Percentiles rank a stretch among this genome's conserved stretches.
These are phyloP conservation scores for Colletotrichum navitas DNA, from an alignment of 2,329 filamentous ascomycete species.

Conservation along the genomic window DNA sequence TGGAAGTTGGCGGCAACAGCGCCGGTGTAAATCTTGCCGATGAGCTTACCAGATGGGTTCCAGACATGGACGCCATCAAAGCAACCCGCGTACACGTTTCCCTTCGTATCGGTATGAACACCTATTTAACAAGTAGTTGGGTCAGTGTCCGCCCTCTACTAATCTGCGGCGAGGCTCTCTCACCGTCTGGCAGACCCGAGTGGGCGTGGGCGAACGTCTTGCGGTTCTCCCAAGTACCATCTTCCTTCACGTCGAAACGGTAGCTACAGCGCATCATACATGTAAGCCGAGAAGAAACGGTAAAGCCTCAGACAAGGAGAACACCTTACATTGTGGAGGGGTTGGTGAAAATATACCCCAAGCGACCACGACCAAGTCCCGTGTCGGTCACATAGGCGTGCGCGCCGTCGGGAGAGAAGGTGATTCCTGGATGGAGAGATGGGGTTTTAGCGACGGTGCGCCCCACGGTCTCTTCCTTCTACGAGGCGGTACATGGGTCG, in stretches of 20 bases:
- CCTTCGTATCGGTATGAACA: constrained; percentile 66
- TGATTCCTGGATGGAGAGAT: constrained; percentile 58
- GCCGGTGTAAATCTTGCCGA: constrained; percentile 69
- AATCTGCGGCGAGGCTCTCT: constrained; percentile 24
- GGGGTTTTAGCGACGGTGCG: too few relatives aligned
- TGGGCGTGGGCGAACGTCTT: constrained; percentile 69
- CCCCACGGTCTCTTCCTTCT: background rate
- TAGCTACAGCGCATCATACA: constrained; percentile 55
- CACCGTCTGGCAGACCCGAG: constrained; percentile 70
- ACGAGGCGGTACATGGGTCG: accelerated
- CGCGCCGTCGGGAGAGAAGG: constrained; percentile 66
- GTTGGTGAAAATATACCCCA: constrained; percentile 55
- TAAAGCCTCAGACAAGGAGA: background rate
- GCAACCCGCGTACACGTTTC: constrained; percentile 66
- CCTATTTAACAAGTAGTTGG: constrained; percentile 52
- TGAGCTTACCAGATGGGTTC: constrained; percentile 59
- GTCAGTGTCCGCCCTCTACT: constrained; percentile 44
- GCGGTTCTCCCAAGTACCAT: constrained; percentile 62
- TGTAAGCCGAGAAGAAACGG: constrained; percentile 36
- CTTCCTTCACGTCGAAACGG: constrained; percentile 58
- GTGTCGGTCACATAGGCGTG: constrained; percentile 70
- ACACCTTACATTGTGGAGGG: constrained; percentile 62
- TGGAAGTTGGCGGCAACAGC: constrained; percentile 60
- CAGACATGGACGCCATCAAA: constrained; percentile 64
- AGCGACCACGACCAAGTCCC: constrained; percentile 61